Evolutionary conservation across 2,329 filamentous ascomycete genomes (phyloP).

Genomic region (Aspergillus felis): DNA sequence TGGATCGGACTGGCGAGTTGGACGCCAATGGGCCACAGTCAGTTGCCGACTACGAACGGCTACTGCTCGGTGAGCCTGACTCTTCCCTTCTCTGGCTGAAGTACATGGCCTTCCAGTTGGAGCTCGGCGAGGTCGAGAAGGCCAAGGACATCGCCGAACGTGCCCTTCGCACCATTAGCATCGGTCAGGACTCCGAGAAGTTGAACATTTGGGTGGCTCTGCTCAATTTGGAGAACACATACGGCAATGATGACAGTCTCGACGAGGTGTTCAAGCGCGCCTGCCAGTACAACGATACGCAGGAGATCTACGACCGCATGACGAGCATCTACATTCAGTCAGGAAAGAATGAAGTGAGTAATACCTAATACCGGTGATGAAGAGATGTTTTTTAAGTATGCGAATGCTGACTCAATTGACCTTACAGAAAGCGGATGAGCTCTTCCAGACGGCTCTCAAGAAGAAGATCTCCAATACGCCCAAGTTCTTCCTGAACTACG

Average conservation of each 20-base stretch:
- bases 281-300: slow-evolving; percentile 87
- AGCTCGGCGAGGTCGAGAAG: slow-evolving; percentile 82
- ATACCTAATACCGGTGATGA: neutral
- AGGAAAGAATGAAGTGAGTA: slow-evolving; percentile 72
- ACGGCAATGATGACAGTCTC: slow-evolving; percentile 75
- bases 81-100: slow-evolving; percentile 91
- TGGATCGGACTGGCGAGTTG: slow-evolving; percentile 88
- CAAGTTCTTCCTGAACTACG: slow-evolving; percentile 90
- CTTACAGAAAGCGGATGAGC: slow-evolving; percentile 73
- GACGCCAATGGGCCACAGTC: slow-evolving; percentile 86
- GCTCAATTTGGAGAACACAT: slow-evolving; percentile 89
- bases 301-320: slow-evolving; percentile 83
- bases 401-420: slow-evolving; percentile 23
- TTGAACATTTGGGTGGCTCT: slow-evolving; percentile 92
- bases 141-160: slow-evolving; percentile 87
- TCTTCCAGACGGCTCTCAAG: slow-evolving; percentile 83
- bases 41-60: slow-evolving; percentile 85
- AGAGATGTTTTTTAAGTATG: neutral
- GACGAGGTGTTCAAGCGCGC: slow-evolving; percentile 88
- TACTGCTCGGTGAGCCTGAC: slow-evolving; percentile 86
- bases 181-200: slow-evolving; percentile 87
- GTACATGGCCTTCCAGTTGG: slow-evolving; percentile 98
- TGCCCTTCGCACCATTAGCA: slow-evolving; percentile 85
- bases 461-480: slow-evolving; percentile 83
- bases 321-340: slow-evolving; percentile 94